These are phyloP conservation scores for Chalara sp. DNA, from an alignment of 2,329 filamentous ascomycete species.

Conservation along the genomic window DNA sequence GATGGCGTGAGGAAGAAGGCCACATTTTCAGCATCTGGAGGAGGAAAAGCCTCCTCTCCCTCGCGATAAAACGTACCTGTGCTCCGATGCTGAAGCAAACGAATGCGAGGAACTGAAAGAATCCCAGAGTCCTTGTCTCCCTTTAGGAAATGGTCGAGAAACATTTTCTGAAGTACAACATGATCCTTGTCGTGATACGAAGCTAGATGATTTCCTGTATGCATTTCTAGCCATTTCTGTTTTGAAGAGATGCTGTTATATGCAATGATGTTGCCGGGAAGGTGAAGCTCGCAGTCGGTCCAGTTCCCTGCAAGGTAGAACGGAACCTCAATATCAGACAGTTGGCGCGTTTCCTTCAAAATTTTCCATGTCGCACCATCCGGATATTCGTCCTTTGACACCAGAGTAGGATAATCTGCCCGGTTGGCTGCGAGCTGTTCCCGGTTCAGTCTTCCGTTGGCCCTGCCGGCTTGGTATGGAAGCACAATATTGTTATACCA, in stretches of 20 bases:
- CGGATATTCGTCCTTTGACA: not conserved
- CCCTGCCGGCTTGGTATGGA: not conserved
- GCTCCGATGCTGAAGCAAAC: too few species aligned
- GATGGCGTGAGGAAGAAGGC: not conserved
- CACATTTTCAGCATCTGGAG: too few species aligned
- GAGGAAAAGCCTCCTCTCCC: too few species aligned
- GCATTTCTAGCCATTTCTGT: not conserved
- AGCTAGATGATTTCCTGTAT: not conserved
- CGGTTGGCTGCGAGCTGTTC: not conserved
- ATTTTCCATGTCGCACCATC: not conserved
- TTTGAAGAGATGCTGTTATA: not conserved
- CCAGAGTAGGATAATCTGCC: not conserved
- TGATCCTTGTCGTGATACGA: too few species aligned
- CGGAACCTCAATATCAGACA: not conserved
- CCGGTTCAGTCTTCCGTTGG: not conserved
- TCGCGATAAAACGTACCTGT: too few species aligned
- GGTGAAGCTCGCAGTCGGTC: not conserved
- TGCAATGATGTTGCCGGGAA: not conserved
- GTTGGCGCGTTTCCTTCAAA: not conserved
- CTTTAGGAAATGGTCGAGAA: too few species aligned
- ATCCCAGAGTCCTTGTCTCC: too few species aligned
- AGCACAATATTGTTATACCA: not conserved
- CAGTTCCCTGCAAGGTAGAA: not conserved
- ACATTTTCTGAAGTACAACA: too few species aligned
- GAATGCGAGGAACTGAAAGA: too few species aligned